Evolutionary conservation across 2,329 filamentous ascomycete genomes (phyloP).

Genomic region (Lecanoromycetidae sp.): DNA sequence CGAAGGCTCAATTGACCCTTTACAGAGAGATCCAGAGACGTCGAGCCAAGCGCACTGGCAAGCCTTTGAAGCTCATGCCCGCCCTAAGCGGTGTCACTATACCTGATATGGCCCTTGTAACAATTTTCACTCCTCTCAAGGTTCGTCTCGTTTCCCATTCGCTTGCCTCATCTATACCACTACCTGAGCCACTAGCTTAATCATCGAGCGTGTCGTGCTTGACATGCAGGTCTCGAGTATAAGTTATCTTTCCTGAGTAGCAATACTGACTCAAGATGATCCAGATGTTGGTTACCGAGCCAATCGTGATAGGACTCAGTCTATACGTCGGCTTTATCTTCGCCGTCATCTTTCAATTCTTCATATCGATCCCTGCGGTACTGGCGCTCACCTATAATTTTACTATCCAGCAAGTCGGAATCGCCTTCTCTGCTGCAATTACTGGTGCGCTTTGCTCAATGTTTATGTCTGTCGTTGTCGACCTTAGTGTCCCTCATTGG

Average conservation of each 20-base stretch:
- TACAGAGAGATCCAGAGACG: conserved; percentile 17
- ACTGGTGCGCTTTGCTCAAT: conserved; percentile 24
- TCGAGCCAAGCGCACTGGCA: conserved; percentile 12
- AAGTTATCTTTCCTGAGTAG: no score
- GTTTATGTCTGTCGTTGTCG: conserved; percentile 22
- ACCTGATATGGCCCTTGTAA: conserved; percentile 14
- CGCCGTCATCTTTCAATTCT: conserved; percentile 26
- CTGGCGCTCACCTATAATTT: conserved; percentile 39
- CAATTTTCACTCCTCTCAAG: conserved; percentile 18
- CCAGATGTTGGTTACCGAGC: conserved; percentile 22
- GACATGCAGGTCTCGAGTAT: no score
- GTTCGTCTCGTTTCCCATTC: no score
- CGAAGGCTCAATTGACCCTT: no score
- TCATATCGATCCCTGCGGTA: conserved; percentile 73
- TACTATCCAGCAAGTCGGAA: conserved; percentile 22
- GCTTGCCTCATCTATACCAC: no score
- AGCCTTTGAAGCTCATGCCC: conserved; percentile 12
- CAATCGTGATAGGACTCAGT: conserved; percentile 19
- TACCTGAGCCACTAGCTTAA: no score
- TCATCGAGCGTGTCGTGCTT: no score
- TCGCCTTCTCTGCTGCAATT: conserved; percentile 26
- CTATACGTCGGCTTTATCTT: conserved; percentile 21
- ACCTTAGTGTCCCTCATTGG: conserved; percentile 20
- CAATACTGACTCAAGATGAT: no score
- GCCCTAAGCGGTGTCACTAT: conserved; percentile 17